Evolutionary conservation across 1,139 yeast species (phyloP).

Genomic region (Saccharomyces hybrid): DNA sequence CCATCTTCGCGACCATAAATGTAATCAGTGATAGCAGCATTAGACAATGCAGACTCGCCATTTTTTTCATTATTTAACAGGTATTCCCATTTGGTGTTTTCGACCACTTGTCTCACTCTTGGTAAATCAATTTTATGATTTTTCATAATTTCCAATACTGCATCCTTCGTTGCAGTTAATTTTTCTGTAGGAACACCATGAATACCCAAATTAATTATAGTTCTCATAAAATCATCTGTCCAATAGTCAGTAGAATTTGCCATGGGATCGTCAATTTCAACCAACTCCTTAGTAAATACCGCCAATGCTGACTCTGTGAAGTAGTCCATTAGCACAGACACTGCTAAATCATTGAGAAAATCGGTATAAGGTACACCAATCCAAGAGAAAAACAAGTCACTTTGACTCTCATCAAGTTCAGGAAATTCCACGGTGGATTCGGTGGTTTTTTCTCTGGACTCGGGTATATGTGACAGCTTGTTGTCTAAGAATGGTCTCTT

Average conservation of each 20-base stretch:
- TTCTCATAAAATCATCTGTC: constrained; percentile 61
- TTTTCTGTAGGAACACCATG: constrained; percentile 72
- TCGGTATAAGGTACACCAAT: constrained; percentile 66
- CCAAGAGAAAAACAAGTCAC: constrained; percentile 72
- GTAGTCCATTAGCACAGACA: constrained; percentile 66
- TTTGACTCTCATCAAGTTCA: constrained; percentile 78
- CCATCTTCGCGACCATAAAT: constrained; percentile 64
- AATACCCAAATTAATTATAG: constrained; percentile 51
- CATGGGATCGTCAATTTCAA: constrained; percentile 75
- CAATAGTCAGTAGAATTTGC: constrained; percentile 65
- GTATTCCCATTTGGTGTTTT: constrained; percentile 56
- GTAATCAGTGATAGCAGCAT: constrained; percentile 68
- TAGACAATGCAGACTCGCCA: constrained; percentile 49
- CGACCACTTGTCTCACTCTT: constrained; percentile 60
- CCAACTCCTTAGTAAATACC: constrained; percentile 55
- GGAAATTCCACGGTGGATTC: constrained; percentile 67
- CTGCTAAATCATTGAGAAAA: constrained; percentile 51
- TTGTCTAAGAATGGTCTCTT: constrained; percentile 79
- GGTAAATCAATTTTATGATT: constrained; percentile 57
- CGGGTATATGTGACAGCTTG: constrained; percentile 39
- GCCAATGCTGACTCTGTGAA: constrained; percentile 71
- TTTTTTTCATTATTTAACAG: constrained; percentile 60
- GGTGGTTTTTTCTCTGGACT: constrained; percentile 29
- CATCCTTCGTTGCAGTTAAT: constrained; percentile 45
- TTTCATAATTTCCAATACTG: constrained; percentile 44